A percentile compares a stretch with the other conserved stretches of the same genome.
phyloP scores from a whole-genome alignment of 163 green algal species.

The Scenedesmus sp. region DNA sequence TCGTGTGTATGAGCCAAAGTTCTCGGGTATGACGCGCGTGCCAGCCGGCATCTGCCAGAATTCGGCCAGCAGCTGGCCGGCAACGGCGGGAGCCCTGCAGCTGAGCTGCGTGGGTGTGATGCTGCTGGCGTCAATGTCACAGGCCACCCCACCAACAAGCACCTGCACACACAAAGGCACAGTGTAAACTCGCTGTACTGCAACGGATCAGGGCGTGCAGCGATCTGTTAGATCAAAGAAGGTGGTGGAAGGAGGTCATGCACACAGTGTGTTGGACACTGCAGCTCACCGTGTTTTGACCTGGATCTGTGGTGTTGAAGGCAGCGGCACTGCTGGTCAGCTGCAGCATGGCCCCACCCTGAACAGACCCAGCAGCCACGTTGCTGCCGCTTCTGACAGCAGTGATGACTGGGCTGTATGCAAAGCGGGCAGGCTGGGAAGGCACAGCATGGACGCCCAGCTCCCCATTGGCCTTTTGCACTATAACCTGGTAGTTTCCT shows the following conservation, averaged over 20 bases:
- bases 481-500: not conserved
- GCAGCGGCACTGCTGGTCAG: not conserved
- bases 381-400: not conserved
- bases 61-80: slow-evolving; percentile 10
- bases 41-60: not conserved
- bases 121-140: not conserved
- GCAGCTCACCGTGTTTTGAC: not conserved
- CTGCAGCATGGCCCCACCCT: not conserved
- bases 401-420: not conserved
- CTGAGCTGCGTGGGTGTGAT: not conserved
- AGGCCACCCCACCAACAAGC: slow-evolving; percentile 1
- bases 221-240: too few species aligned
- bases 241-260: too few species aligned
- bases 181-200: not conserved
- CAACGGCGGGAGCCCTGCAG: slow-evolving; percentile 1
- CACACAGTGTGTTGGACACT: not conserved
- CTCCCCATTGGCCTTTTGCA: not conserved
- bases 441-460: not conserved
- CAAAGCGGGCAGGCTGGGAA: not conserved
- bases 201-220: too few species aligned
- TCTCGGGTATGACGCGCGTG: not conserved
- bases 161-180: not conserved
- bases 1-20: not conserved
- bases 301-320: not conserved
- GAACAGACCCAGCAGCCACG: not conserved